phyloP scores from a whole-genome alignment of 768 basidiomycete species.

The Lactarius trivialis region DNA sequence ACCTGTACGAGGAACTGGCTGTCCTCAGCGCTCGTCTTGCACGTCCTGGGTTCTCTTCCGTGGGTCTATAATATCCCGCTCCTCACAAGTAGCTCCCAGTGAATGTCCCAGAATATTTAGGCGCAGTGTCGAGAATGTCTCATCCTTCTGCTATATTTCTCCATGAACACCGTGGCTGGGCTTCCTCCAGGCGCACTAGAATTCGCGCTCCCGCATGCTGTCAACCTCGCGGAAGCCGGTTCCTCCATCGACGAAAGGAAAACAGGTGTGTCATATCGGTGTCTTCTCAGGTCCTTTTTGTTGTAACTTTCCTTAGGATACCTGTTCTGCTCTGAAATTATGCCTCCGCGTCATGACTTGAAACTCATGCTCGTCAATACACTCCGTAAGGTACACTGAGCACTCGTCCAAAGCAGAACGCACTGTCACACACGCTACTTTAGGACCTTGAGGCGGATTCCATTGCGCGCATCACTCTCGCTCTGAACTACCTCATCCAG shows the following conservation, averaged over 20 bases:
- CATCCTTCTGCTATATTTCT: conserved; percentile 65
- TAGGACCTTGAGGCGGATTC: conserved; percentile 67
- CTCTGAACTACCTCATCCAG: conserved; percentile 61
- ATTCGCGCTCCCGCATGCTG: conserved; percentile 70
- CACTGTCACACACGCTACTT: not conserved
- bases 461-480: conserved; percentile 56
- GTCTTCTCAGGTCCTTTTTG: not conserved
- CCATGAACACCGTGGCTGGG: conserved; percentile 42
- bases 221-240: conserved; percentile 71
- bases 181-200: conserved; percentile 42
- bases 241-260: conserved; percentile 53
- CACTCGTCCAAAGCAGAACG: not conserved
- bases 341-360: conserved; percentile 62
- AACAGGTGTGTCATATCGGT: conserved; percentile 41
- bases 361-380: conserved; percentile 84
- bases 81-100: not conserved
- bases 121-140: conserved; percentile 59
- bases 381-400: conserved; percentile 56
- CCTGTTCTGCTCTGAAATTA: conserved; percentile 66
- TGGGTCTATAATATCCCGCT: conserved; percentile 33
- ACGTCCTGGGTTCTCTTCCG: conserved; percentile 44
- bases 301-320: conserved; percentile 46
- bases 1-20: conserved; percentile 53
- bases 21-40: conserved; percentile 47
- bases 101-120: conserved; percentile 33